Conservation (phyloP, 768 basidiomycete genomes). For the Rhizopogon rudus region DNA sequence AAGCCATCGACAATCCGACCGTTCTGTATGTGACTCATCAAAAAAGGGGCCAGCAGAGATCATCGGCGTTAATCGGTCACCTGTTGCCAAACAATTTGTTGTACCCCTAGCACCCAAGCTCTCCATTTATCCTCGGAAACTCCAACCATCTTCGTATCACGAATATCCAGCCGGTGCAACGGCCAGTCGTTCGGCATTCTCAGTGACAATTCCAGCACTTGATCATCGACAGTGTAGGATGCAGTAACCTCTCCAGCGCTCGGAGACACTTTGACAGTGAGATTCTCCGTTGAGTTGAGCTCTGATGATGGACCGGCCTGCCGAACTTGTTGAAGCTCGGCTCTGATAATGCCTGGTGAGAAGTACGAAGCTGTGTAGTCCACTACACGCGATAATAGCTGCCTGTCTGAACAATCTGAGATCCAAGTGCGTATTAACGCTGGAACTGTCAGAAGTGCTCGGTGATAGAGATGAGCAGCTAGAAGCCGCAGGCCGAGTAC, state of each 20-base stretch:
- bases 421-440: conserved; percentile 86
- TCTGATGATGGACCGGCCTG: conserved; percentile 48
- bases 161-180: conserved; percentile 81
- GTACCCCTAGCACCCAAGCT: conserved; percentile 89
- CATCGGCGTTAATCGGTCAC: conserved; percentile 37
- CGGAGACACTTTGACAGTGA: conserved; percentile 71
- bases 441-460: conserved; percentile 77
- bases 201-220: conserved; percentile 84
- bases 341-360: conserved; percentile 81
- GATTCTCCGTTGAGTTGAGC: conserved; percentile 62
- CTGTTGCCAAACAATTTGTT: conserved; percentile 85
- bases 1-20: conserved; percentile 87
- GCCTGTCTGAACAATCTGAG: conserved; percentile 82
- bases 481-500: conserved; percentile 56
- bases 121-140: conserved; percentile 90
- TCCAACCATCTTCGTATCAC: conserved; percentile 77
- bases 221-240: conserved; percentile 87
- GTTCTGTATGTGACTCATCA: conserved; percentile 46
- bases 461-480: conserved; percentile 86
- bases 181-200: conserved; percentile 91
- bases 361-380: conserved; percentile 80
- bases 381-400: conserved; percentile 71
- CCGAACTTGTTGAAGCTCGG: conserved; percentile 76
- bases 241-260: conserved; percentile 79
- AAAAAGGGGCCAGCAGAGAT: background rate